These are phyloP conservation scores for Neocucurbitaria cava DNA, from an alignment of 2,329 filamentous ascomycete species.

Conservation along the genomic window DNA sequence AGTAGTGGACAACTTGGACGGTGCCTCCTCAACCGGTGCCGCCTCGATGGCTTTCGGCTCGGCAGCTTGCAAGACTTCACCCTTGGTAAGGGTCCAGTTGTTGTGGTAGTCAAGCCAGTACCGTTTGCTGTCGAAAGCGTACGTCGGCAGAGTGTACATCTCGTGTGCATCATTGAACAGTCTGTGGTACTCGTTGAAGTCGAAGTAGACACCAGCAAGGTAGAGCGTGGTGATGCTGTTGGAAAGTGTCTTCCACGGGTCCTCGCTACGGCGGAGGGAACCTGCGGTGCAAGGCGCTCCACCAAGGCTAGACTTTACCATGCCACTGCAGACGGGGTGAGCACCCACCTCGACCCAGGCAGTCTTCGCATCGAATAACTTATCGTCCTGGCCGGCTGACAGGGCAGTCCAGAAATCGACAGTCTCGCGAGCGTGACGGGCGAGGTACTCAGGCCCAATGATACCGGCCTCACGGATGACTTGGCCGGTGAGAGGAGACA, in stretches of 20 bases:
- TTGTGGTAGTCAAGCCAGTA: conserved; percentile 77
- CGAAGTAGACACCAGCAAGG: conserved; percentile 66
- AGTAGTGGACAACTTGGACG: conserved; percentile 67
- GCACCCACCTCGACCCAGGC: conserved; percentile 78
- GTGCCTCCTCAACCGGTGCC: conserved; percentile 50
- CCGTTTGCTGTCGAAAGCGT: conserved; percentile 73
- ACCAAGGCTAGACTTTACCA: conserved; percentile 71
- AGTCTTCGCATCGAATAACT: conserved; percentile 69
- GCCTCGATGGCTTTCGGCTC: conserved; percentile 50
- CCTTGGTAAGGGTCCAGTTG: conserved; percentile 76
- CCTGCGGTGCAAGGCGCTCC: conserved; percentile 62
- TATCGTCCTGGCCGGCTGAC: conserved; percentile 63
- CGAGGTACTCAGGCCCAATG: conserved; percentile 68
- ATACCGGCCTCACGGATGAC: conserved; percentile 64
- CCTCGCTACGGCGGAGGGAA: conserved; percentile 68
- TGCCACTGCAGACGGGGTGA: conserved; percentile 71
- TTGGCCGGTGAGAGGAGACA: conserved; percentile 71
- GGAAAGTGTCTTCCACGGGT: conserved; percentile 69
- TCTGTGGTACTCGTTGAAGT: conserved; percentile 75
- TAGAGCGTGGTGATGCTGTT: conserved; percentile 67
- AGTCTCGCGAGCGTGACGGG: conserved; percentile 69
- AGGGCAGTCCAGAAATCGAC: conserved; percentile 74
- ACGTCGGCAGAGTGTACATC: conserved; percentile 70
- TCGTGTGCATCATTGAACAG: conserved; percentile 65
- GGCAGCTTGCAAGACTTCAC: conserved; percentile 57